Conservation (phyloP, 2,329 filamentous ascomycete genomes). For the Shiraia bambusicola region DNA sequence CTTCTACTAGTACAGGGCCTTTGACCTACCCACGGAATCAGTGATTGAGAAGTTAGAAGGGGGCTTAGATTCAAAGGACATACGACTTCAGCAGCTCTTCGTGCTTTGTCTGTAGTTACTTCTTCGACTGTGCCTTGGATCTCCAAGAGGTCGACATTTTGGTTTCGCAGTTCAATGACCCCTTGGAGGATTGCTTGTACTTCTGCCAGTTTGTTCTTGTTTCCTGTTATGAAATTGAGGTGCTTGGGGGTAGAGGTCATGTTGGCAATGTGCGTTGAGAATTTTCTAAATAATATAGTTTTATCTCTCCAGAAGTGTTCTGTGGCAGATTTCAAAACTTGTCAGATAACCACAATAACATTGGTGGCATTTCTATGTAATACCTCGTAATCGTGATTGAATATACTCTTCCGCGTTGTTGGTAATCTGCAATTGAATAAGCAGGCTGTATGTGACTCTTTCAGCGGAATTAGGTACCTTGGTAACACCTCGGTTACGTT, state of each 20-base stretch:
- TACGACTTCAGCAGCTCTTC: slow-evolving; percentile 76
- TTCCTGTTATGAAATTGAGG: slow-evolving; percentile 95
- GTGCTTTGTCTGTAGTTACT: slow-evolving; percentile 85
- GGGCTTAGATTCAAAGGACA: slow-evolving; percentile 20
- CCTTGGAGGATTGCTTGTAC: slow-evolving; percentile 73
- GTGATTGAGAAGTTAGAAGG: neutral
- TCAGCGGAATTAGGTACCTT: slow-evolving; percentile 11
- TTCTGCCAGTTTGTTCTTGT: slow-evolving; percentile 89
- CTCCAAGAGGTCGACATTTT: slow-evolving; percentile 79
- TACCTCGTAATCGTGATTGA: neutral
- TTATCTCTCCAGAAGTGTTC: neutral
- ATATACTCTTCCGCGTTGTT: slow-evolving; percentile 8
- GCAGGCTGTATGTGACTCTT: slow-evolving; percentile 10
- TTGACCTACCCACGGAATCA: slow-evolving; percentile 68
- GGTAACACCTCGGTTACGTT: slow-evolving; percentile 3
- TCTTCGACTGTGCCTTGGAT: slow-evolving; percentile 92
- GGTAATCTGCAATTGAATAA: slow-evolving; percentile 13
- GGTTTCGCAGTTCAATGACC: slow-evolving; percentile 70
- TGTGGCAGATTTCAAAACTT: neutral
- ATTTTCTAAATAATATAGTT: neutral
- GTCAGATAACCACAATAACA: neutral
- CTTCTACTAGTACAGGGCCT: slow-evolving; percentile 90
- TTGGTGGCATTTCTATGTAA: neutral
- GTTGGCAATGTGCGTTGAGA: neutral
- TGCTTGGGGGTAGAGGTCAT: slow-evolving; percentile 43